Evolutionary conservation across 306 rosid species (phyloP), one percentile per base, ranked within the genome.

Genomic region (Cucurbita argyrosperma): DNA sequence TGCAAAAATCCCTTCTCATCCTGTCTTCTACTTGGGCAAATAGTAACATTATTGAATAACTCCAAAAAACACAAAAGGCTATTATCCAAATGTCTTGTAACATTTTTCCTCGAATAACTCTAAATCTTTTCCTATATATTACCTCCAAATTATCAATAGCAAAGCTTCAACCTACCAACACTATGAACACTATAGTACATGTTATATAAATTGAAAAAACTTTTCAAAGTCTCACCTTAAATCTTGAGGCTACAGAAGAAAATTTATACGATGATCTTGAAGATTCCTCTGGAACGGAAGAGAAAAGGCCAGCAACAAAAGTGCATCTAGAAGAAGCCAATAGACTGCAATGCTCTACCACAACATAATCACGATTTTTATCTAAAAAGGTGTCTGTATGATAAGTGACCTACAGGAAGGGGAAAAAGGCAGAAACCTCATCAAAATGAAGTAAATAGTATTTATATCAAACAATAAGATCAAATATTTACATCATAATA

Each of bases 341-440:
- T 19, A 94, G 86, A 80, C 82, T 89, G 85, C 99, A 88, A 81
- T 94, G 99, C 50, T 94, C 99, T 58, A 88, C 87, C 76, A 94
- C 96, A 80, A 94, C 87, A 85, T 94, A 94, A 81, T 94, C 99
- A 79, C 99, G 97, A 74, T 94, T 94, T 82, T 94, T 94, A 81
- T 91, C 99, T 78, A 94, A 74, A 77, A 94, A 94, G 45, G 85
- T 61, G 79, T 94, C 96, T 72, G 99, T 84, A 74, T 94, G 99
- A 79, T 94, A 94, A 45, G 96, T 85, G 76, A 94, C 99, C 99
- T 94, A 40, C 47, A 72, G 21, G 38, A 39, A 53, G 51, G 7
- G 9, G 45, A 16, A 72, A 37, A 42, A 19, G 18, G 37, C 46
- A 72, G 21, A 42, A 47, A 70, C 14, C 9, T 26, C 5, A 39